phyloP scores from a whole-genome alignment of 345 rosid species.

The Syzygium oleosum region DNA sequence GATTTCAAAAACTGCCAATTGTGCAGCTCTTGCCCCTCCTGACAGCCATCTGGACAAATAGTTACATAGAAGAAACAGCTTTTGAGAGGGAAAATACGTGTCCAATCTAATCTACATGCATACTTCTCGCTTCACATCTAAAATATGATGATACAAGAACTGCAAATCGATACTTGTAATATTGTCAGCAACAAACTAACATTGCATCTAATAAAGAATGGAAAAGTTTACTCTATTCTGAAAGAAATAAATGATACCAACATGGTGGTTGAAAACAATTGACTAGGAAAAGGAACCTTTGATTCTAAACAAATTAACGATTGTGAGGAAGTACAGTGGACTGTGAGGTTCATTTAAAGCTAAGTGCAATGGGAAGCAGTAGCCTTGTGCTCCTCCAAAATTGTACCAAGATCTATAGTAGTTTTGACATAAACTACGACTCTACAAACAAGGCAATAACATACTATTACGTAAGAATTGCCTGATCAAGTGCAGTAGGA shows the following conservation, averaged over 20 bases:
- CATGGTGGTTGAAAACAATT: background rate
- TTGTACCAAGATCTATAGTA: background rate
- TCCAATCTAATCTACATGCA: background rate
- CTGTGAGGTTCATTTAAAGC: background rate
- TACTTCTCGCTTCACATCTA: background rate
- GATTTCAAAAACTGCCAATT: background rate
- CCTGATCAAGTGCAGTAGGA: conserved; percentile 16
- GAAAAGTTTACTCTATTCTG: background rate
- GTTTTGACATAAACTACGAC: background rate
- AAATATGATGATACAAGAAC: background rate
- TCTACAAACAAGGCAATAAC: background rate
- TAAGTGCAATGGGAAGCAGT: background rate
- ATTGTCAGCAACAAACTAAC: background rate
- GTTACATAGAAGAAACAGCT: background rate
- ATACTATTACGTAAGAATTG: background rate
- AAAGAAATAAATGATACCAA: background rate
- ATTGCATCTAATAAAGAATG: background rate
- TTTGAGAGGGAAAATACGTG: background rate
- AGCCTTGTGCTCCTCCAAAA: background rate
- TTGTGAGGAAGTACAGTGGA: background rate
- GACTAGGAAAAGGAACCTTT: background rate
- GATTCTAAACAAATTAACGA: background rate
- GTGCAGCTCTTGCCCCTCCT: background rate
- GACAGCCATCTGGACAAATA: background rate
- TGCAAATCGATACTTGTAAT: background rate